Percentiles rank a stretch among this genome's conserved stretches.
Conservation (phyloP, 2,329 filamentous ascomycete genomes). For the Sphaerulina vaccinii region DNA sequence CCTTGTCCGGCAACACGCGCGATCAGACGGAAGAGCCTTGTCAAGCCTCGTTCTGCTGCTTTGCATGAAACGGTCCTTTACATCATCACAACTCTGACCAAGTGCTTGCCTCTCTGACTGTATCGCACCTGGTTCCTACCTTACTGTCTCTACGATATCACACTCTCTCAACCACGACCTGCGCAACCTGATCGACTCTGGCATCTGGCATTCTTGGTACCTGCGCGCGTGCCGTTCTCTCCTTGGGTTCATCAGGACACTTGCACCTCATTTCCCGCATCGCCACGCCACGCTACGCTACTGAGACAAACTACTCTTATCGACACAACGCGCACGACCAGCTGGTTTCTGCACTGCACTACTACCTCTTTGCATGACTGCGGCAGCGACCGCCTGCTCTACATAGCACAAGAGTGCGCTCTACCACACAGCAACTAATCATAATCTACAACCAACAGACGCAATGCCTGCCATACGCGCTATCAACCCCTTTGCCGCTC, state of each 20-base stretch:
- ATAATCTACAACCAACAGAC: constrained; percentile 35
- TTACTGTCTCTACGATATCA: background rate
- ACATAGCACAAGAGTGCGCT: constrained; percentile 11
- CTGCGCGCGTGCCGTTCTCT: background rate
- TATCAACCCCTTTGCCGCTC: constrained; percentile 58
- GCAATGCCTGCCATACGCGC: constrained; percentile 62
- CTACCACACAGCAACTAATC: constrained; percentile 30
- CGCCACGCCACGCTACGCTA: background rate
- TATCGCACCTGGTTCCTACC: background rate
- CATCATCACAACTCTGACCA: constrained; percentile 7
- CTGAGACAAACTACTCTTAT: background rate
- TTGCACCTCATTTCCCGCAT: constrained; percentile 8
- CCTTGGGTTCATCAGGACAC: constrained; percentile 8
- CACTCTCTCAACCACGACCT: background rate
- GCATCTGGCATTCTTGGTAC: too few species aligned
- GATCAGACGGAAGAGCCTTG: constrained; percentile 1
- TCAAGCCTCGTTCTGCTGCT: background rate
- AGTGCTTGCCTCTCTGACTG: constrained; percentile 1
- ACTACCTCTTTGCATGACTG: constrained; percentile 6
- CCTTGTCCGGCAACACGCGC: background rate
- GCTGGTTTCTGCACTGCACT: constrained; percentile 6
- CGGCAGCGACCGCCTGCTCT: constrained; percentile 13
- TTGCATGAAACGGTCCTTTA: constrained; percentile 9
- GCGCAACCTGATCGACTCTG: too few species aligned
- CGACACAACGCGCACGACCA: background rate